Evolutionary conservation across 345 rosid species (phyloP).

Genomic region (Dimocarpus longan): DNA sequence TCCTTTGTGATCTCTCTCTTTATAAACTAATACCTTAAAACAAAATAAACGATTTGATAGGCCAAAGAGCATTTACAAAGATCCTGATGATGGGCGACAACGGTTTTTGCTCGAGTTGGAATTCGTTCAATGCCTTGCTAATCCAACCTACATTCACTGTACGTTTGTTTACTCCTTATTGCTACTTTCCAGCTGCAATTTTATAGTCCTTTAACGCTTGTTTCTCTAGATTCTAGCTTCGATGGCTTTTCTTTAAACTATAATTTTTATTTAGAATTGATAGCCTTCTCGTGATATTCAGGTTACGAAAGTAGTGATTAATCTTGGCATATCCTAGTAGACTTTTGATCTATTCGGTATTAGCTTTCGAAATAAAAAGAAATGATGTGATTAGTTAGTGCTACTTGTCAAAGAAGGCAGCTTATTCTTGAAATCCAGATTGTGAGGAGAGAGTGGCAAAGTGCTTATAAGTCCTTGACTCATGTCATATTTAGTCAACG

Average conservation of each 20-base stretch:
- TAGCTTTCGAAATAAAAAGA: no score
- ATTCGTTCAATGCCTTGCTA: slow-evolving; percentile 92
- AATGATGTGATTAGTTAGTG: neutral
- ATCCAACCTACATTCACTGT: slow-evolving; percentile 98
- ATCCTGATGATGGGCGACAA: slow-evolving; percentile 89
- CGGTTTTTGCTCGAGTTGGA: slow-evolving; percentile 90
- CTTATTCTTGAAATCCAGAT: neutral
- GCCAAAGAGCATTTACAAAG: slow-evolving; percentile 65
- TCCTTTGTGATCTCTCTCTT: neutral
- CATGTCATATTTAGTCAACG: neutral
- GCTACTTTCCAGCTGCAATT: neutral
- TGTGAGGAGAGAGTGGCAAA: neutral
- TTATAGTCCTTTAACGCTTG: neutral
- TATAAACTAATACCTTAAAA: neutral
- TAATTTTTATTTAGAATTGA: neutral
- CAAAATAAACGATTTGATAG: slow-evolving; percentile 23
- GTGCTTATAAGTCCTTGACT: neutral
- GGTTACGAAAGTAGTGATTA: no score
- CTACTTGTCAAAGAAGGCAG: neutral
- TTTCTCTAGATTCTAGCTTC: neutral
- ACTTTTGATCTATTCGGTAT: no score
- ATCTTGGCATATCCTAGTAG: no score
- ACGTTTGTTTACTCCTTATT: slow-evolving; percentile 24
- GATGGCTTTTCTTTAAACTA: neutral
- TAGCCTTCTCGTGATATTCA: no score